Evolutionary conservation across 73 alveolate genomes (phyloP), one percentile per base, ranked within the genome.

Genomic region (Urostyla sp.): DNA sequence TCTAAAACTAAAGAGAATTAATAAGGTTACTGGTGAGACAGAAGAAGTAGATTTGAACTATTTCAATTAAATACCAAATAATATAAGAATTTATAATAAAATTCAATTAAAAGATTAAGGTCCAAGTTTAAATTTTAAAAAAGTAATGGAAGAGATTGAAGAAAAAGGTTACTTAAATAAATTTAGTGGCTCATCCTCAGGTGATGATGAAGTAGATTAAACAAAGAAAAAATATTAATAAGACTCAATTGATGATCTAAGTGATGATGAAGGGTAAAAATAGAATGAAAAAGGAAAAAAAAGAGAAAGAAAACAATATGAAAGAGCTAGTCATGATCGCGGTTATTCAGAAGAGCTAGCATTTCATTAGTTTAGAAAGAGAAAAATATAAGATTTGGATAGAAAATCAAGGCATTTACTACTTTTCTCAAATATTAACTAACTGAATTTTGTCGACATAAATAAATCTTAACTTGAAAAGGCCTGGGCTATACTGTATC

Each of bases 401-500:
- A 67, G 54, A 60, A 44, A 55, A 40, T 76, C 85, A 1, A 69
- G 38, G 73, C 91, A 81, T 69, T 30, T 81, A 49, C 57, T 81
- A 7, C 72, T 67, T 8, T 67, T 69, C 84, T 50, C 74, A 20
- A 67, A 46, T 52, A 69, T 69, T 6, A 59, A 67, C 46, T n/a
- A 48, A 31, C 31, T 50, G 54, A 73, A 81, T 48, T 67, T 26
- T 43, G 75, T 46, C 15, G 80, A 81, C 59, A 20, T 67, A 1
- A 81, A 81, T 60, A 34, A 53, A 24, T 31, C 43, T 1, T 75
- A 80, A 16, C 24, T 34, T 4, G 85, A 50, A 2, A 81, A 81
- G 67, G 91, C 91, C 15, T 81, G 91, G 91, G 69, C 75, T 11
- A 53, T 69, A 1, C 73, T 81, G 18, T 81, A 28, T 63, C 73